Evolutionary conservation across 805 yeast species (phyloP).

Genomic region (Clavispora santaluciae): DNA sequence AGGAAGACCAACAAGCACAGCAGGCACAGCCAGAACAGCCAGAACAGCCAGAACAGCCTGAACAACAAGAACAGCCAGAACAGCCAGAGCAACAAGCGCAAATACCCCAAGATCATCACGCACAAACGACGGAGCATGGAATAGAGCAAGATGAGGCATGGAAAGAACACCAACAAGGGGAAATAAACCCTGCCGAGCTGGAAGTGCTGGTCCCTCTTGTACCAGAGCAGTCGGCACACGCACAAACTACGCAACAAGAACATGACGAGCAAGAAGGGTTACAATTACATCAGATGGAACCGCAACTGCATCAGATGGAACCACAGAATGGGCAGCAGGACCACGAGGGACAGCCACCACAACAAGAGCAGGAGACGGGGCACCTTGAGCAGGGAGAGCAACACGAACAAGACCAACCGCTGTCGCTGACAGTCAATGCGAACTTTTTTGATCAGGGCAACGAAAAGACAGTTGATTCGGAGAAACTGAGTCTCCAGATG

Average conservation of each 20-base stretch:
- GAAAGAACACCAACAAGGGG: too few species aligned
- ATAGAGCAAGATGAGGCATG: too few species aligned
- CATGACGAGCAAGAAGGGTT: background rate
- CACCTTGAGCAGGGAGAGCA: background rate
- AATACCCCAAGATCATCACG: background rate
- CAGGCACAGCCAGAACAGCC: background rate
- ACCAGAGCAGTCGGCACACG: background rate
- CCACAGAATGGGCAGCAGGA: too few species aligned
- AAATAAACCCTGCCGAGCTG: too few species aligned
- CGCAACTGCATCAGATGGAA: slow-evolving; percentile 1
- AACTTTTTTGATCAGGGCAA: background rate
- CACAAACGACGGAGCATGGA: background rate
- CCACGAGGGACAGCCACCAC: background rate
- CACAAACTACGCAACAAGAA: background rate
- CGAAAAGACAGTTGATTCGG: slow-evolving; percentile 10
- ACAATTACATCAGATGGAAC: background rate
- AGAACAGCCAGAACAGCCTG: background rate
- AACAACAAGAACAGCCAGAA: background rate
- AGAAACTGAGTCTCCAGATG: slow-evolving; percentile 24
- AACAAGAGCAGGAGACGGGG: background rate
- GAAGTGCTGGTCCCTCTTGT: too few species aligned
- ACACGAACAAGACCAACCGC: background rate
- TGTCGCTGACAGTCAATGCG: background rate
- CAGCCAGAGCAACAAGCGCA: slow-evolving; percentile 1
- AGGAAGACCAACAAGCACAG: background rate